Evolutionary conservation across 2,329 filamentous ascomycete genomes (phyloP).

Genomic region (Mycosphaerella arachidis): DNA sequence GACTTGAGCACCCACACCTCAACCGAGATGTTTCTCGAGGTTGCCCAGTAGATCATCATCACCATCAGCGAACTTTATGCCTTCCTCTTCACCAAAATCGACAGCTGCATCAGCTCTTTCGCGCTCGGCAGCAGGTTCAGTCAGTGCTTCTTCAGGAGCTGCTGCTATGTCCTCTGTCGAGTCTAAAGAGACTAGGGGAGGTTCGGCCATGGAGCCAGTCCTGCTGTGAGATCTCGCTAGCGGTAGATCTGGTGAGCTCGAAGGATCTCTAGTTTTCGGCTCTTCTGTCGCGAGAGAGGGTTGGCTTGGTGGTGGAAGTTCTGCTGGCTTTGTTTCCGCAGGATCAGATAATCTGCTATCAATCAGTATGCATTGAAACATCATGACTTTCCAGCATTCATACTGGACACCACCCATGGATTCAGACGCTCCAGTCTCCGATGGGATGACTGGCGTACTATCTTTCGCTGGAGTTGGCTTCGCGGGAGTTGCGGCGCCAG

Average conservation of each 20-base stretch:
- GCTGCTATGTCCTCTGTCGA: background rate
- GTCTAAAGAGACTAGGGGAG: constrained; percentile 11
- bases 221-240: constrained; percentile 38
- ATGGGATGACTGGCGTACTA: constrained; percentile 5
- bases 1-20: background rate
- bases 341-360: constrained; percentile 2
- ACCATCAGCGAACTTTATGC: constrained; percentile 21
- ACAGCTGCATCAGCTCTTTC: constrained; percentile 4
- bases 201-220: constrained; percentile 31
- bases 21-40: constrained; percentile 26
- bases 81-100: constrained; percentile 4
- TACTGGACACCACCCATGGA: constrained; percentile 18
- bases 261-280: constrained; percentile 27
- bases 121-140: background rate
- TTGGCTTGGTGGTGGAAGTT: constrained; percentile 6
- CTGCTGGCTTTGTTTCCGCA: background rate
- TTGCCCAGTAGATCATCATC: constrained; percentile 30
- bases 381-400: background rate
- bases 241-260: constrained; percentile 43
- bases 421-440: constrained; percentile 6
- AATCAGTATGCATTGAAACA: background rate
- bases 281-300: constrained; percentile 10
- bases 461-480: constrained; percentile 20
- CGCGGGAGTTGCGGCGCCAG: constrained; percentile 20
- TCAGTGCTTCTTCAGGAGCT: background rate